phyloP scores from a whole-genome alignment of 1,284 basidiomycete genomes.

The Irpex rosettiformis region DNA sequence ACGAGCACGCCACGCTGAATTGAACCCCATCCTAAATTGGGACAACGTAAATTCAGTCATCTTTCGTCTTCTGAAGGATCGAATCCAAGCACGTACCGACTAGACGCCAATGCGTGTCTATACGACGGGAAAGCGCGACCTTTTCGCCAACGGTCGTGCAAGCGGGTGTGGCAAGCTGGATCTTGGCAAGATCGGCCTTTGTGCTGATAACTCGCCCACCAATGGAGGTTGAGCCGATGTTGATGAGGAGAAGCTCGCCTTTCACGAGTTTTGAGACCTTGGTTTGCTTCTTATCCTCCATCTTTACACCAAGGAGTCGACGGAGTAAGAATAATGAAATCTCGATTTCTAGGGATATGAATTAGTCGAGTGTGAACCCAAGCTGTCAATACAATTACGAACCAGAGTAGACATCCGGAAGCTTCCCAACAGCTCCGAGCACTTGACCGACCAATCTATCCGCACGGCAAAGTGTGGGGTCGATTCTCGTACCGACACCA shows the following conservation, averaged over 20 bases:
- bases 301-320: constrained; percentile 95
- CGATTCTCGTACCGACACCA: constrained; percentile 96
- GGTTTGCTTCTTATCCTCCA: constrained; percentile 98
- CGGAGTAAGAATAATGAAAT: constrained; percentile 92
- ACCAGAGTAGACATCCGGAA: constrained; percentile 94
- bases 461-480: constrained; percentile 95
- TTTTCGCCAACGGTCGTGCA: constrained; percentile 96
- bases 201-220: constrained; percentile 90
- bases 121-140: constrained; percentile 87
- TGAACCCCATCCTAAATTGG: constrained; percentile 52
- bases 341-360: constrained; percentile 64
- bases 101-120: constrained; percentile 97
- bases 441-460: constrained; percentile 98
- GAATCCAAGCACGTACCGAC: constrained; percentile 53
- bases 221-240: constrained; percentile 92
- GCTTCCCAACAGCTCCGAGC: constrained; percentile 88
- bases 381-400: constrained; percentile 19
- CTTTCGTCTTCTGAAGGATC: background rate
- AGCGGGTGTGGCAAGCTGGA: constrained; percentile 87
- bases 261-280: constrained; percentile 93
- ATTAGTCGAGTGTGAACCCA: background rate
- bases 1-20: constrained; percentile 54
- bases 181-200: constrained; percentile 91
- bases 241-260: constrained; percentile 91
- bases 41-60: constrained; percentile 5